phyloP scores from a whole-genome alignment of 805 yeast species.

The Millerozyma miso region DNA sequence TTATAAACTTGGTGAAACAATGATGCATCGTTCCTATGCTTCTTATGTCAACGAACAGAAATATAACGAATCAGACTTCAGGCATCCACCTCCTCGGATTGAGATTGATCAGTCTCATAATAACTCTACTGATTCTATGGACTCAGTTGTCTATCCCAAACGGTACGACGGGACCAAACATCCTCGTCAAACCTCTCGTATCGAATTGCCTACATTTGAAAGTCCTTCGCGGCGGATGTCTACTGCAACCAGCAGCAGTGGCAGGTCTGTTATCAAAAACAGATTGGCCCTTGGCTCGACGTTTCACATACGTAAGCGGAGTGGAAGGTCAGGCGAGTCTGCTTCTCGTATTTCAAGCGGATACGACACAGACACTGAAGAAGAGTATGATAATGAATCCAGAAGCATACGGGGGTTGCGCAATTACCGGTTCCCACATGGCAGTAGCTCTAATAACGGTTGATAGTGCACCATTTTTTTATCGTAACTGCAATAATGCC shows the following conservation, averaged over 20 bases:
- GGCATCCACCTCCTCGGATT: neutral
- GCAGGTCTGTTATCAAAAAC: slow-evolving; percentile 13
- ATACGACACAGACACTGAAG: slow-evolving; percentile 5
- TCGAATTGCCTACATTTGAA: neutral
- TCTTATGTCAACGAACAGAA: neutral
- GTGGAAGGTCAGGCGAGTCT: slow-evolving; percentile 1
- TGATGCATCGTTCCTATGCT: neutral
- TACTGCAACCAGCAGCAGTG: slow-evolving; percentile 4
- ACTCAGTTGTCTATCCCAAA: neutral
- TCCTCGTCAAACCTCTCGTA: neutral
- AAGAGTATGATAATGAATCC: slow-evolving; percentile 4
- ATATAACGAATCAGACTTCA: neutral
- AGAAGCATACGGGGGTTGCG: neutral
- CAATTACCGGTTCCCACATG: neutral
- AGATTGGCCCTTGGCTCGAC: slow-evolving; percentile 10
- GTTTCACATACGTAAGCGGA: neutral
- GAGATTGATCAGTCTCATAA: neutral
- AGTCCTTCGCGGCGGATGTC: neutral
- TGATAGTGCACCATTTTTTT: too few species aligned
- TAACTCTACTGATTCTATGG: neutral
- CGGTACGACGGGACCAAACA: neutral
- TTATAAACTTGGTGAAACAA: neutral
- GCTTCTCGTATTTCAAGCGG: slow-evolving; percentile 9
- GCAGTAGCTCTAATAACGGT: too few species aligned
- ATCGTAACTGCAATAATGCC: too few species aligned